These are phyloP conservation scores for Tulasnella calospora DNA, from an alignment of 768 basidiomycete genomes.

Conservation along the genomic window DNA sequence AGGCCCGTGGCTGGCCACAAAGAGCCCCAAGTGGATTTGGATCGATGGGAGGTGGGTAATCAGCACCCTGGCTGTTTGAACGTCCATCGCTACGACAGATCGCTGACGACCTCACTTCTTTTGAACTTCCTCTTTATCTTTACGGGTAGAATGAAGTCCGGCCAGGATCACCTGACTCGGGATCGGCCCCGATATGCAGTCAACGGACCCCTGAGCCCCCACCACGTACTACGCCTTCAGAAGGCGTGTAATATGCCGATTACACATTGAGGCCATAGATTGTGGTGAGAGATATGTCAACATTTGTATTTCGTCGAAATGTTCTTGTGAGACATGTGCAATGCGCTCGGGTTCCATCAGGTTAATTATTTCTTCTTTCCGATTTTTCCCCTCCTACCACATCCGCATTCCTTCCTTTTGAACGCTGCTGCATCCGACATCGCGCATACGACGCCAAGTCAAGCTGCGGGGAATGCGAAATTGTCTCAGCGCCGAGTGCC, in stretches of 20 bases:
- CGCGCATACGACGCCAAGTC: too few relatives aligned
- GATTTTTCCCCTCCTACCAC: too few relatives aligned
- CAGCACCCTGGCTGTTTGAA: background rate
- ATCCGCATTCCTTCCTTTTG: too few relatives aligned
- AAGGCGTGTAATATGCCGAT: background rate
- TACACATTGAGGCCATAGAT: background rate
- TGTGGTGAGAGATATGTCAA: background rate
- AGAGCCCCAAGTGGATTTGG: background rate
- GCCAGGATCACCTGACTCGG: background rate
- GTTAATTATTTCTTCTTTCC: too few relatives aligned
- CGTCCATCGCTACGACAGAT: background rate
- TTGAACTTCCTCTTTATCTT: background rate
- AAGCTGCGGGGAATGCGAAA: too few relatives aligned
- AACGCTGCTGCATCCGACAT: too few relatives aligned
- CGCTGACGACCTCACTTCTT: background rate
- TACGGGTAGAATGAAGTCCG: background rate
- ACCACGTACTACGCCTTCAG: background rate
- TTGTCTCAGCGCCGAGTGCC: background rate
- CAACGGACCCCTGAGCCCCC: background rate
- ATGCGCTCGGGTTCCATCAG: too few relatives aligned
- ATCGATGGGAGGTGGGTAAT: background rate
- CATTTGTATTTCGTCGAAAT: too few relatives aligned
- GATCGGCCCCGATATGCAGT: background rate
- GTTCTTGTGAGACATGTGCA: too few relatives aligned
- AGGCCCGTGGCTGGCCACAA: background rate